Percentiles rank a stretch among this genome's conserved stretches.
These are phyloP conservation scores for Asterophora parasitica DNA, from an alignment of 768 basidiomycete genomes.

Conservation along the genomic window DNA sequence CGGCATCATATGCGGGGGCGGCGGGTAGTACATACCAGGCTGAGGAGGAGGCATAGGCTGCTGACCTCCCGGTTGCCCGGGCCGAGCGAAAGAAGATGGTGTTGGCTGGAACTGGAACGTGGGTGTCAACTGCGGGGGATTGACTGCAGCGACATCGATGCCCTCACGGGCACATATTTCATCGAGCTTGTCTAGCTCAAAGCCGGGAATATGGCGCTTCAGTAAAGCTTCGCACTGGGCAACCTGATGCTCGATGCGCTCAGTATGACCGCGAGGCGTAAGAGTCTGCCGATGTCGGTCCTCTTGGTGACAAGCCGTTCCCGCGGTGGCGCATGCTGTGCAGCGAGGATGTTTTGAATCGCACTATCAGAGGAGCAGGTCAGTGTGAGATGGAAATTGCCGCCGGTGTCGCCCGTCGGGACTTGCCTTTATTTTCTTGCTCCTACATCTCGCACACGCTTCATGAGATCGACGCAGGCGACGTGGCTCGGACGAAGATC, in stretches of 20 bases:
- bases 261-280: conserved; percentile 79
- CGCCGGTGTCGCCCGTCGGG: conserved; percentile 70
- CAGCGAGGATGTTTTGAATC: conserved; percentile 88
- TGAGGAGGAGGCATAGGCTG: conserved; percentile 33
- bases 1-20: conserved; percentile 38
- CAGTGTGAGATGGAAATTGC: conserved; percentile 64
- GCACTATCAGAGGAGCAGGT: conserved; percentile 49
- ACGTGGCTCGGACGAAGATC: conserved; percentile 64
- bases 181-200: conserved; percentile 62
- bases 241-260: conserved; percentile 77
- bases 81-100: conserved; percentile 23
- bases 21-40: conserved; percentile 36
- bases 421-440: conserved; percentile 93
- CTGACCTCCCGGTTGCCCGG: conserved; percentile 28
- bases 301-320: conserved; percentile 79
- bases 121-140: conserved; percentile 21
- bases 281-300: conserved; percentile 85
- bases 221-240: conserved; percentile 75
- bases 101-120: conserved; percentile 30
- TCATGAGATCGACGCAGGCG: conserved; percentile 85
- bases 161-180: conserved; percentile 62
- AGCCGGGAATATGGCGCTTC: conserved; percentile 66
- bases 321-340: conserved; percentile 78
- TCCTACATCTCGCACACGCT: conserved; percentile 89
- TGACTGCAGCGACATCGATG: conserved; percentile 41